These are phyloP conservation scores for Trichoderma koningii DNA, from an alignment of 2,329 filamentous ascomycete genomes.

Conservation along the genomic window DNA sequence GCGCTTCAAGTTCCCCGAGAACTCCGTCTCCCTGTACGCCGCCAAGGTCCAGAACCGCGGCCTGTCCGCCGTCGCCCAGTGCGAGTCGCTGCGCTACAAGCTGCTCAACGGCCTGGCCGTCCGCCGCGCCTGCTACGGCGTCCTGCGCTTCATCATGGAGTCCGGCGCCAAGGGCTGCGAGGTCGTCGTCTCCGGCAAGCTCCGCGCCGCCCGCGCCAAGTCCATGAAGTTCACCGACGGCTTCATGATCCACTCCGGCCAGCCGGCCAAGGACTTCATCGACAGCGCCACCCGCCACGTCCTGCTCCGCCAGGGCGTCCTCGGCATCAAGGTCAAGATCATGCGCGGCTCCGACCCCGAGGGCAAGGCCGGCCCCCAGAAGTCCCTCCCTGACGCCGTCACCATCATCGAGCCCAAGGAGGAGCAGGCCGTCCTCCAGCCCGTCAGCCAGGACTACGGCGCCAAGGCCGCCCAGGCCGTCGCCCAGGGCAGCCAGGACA, in stretches of 20 bases:
- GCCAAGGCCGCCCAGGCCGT: constrained; percentile 70
- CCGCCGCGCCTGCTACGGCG: constrained; percentile 98
- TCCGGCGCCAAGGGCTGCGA: constrained; percentile 99
- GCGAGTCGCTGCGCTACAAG: constrained; percentile 99
- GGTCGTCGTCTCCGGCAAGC: constrained; percentile 98
- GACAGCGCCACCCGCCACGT: constrained; percentile 98
- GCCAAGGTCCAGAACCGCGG: constrained; percentile 99
- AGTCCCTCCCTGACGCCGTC: constrained; percentile 96
- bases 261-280: constrained; percentile 99
- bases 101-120: constrained; percentile 99
- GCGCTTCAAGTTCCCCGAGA: constrained; percentile 99
- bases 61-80: constrained; percentile 99
- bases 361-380: constrained; percentile 97
- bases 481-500: constrained; percentile 63
- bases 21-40: constrained; percentile 99
- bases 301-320: constrained; percentile 98
- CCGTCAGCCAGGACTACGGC: constrained; percentile 97
- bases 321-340: constrained; percentile 99
- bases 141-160: constrained; percentile 99
- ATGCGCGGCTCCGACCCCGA: constrained; percentile 99
- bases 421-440: constrained; percentile 92
- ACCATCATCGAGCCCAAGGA: constrained; percentile 99
- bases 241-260: constrained; percentile 99
- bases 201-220: constrained; percentile 98
- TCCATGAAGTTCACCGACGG: constrained; percentile 99